These are phyloP conservation scores for Pleurotus tuber-regium DNA, from an alignment of 768 basidiomycete species.

Conservation along the genomic window DNA sequence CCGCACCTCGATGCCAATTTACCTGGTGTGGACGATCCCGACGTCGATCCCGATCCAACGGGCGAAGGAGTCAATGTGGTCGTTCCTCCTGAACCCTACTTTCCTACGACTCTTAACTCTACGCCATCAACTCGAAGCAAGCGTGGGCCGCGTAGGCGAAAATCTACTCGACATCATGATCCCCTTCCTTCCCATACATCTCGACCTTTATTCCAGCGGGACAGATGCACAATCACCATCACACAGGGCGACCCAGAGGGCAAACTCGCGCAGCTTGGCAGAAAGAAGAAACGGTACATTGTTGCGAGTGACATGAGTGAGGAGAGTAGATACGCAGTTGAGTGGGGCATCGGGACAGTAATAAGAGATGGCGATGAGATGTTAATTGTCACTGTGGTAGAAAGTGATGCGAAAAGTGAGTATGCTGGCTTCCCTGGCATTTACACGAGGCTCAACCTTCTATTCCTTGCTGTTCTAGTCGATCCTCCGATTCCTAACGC, in stretches of 20 bases:
- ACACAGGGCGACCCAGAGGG: conserved; percentile 80
- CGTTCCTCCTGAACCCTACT: conserved; percentile 80
- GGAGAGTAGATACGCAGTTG: conserved; percentile 91
- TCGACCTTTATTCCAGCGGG: conserved; percentile 84
- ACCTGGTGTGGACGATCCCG: conserved; percentile 38
- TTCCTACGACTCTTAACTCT: conserved; percentile 66
- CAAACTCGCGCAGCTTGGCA: conserved; percentile 38
- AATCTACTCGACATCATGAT: conserved; percentile 61
- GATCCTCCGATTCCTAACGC: conserved; percentile 69
- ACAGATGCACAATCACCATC: conserved; percentile 87
- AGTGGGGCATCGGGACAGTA: conserved; percentile 98
- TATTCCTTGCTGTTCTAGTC: conserved; percentile 35
- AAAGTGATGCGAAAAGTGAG: conserved; percentile 88
- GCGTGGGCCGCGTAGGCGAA: conserved; percentile 53
- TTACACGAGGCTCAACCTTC: neutral
- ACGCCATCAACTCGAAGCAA: conserved; percentile 35
- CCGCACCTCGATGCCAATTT: neutral
- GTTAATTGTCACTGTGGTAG: conserved; percentile 87
- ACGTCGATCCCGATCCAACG: conserved; percentile 72
- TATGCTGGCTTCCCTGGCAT: conserved; percentile 6
- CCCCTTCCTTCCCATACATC: conserved; percentile 64
- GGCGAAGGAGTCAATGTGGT: conserved; percentile 93
- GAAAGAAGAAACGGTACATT: conserved; percentile 71
- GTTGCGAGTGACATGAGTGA: conserved; percentile 95
- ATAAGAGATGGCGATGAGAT: conserved; percentile 92